These are phyloP conservation scores for Ophiocordyceps camponoti-floridani DNA, from an alignment of 2,329 filamentous ascomycete species.

Conservation along the genomic window DNA sequence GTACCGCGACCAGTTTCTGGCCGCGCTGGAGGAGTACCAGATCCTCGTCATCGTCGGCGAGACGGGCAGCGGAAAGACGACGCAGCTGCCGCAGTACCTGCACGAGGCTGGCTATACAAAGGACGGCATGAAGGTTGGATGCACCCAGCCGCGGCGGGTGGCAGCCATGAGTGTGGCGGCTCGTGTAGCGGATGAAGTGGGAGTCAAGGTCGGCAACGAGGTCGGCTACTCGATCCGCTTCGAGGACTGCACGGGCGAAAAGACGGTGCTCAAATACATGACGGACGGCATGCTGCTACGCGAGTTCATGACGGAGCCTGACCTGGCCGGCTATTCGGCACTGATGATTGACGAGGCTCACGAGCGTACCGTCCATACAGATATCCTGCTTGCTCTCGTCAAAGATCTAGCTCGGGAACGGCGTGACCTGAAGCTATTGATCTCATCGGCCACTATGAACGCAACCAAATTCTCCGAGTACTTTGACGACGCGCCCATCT, in stretches of 20 bases:
- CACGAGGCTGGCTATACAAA: constrained; percentile 84
- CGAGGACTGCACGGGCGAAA: constrained; percentile 79
- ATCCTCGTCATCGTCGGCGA: constrained; percentile 86
- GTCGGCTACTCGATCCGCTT: constrained; percentile 93
- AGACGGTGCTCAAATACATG: constrained; percentile 89
- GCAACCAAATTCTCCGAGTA: constrained; percentile 83
- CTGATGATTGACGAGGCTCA: constrained; percentile 97
- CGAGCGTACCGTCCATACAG: constrained; percentile 79
- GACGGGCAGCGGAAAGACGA: constrained; percentile 90
- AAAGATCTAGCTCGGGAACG: constrained; percentile 76
- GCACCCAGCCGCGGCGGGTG: constrained; percentile 86
- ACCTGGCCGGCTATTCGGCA: constrained; percentile 64
- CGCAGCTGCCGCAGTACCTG: constrained; percentile 84
- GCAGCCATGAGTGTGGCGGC: constrained; percentile 96
- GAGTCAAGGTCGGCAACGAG: constrained; percentile 73
- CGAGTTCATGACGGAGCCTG: constrained; percentile 78
- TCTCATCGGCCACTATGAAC: constrained; percentile 89
- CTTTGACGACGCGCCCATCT: constrained; percentile 83
- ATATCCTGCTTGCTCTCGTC: constrained; percentile 72
- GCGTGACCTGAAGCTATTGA: constrained; percentile 75
- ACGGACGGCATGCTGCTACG: constrained; percentile 90
- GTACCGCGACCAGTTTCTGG: constrained; percentile 70
- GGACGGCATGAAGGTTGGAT: constrained; percentile 68
- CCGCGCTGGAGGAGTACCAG: constrained; percentile 74
- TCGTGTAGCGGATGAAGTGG: constrained; percentile 88